Evolutionary conservation across 164 flowering plant species (phyloP).

Genomic region (Vitis amurensis): DNA sequence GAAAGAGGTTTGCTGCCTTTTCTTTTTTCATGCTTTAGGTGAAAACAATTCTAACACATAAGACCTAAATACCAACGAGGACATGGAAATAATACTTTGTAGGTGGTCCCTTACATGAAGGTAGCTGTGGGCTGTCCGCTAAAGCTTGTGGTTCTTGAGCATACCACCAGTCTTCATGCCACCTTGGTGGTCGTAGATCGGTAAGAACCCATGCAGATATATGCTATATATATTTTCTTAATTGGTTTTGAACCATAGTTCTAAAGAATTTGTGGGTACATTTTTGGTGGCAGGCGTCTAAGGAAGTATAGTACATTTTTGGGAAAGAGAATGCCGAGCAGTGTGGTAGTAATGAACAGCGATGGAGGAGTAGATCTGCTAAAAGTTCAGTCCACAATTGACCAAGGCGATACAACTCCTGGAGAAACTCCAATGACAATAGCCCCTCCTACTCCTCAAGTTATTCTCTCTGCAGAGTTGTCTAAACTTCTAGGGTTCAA

Average conservation of each 20-base stretch:
- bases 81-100: background rate
- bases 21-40: background rate
- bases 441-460: no score
- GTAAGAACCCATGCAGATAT: background rate
- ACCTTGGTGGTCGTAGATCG: slow-evolving; percentile 11
- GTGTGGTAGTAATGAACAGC: slow-evolving; percentile 8
- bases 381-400: background rate
- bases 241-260: background rate
- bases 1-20: slow-evolving; percentile 22
- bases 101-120: slow-evolving; percentile 12
- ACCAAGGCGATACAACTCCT: background rate
- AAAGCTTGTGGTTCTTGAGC: slow-evolving; percentile 12
- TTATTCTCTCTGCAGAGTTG: no score
- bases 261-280: no score
- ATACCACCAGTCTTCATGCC: slow-evolving; percentile 14
- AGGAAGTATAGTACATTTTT: slow-evolving; percentile 8
- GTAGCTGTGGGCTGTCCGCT: slow-evolving; percentile 8
- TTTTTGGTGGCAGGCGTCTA: background rate
- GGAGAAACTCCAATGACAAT: no score
- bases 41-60: no score
- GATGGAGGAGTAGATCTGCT: slow-evolving; percentile 10
- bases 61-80: no score
- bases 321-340: slow-evolving; percentile 9
- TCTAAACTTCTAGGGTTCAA: no score
- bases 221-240: background rate